Base-by-base conservation (phyloP, 202 grass and related monocot genomes). In the Schoenoplectus tabernaemontani region DNA sequence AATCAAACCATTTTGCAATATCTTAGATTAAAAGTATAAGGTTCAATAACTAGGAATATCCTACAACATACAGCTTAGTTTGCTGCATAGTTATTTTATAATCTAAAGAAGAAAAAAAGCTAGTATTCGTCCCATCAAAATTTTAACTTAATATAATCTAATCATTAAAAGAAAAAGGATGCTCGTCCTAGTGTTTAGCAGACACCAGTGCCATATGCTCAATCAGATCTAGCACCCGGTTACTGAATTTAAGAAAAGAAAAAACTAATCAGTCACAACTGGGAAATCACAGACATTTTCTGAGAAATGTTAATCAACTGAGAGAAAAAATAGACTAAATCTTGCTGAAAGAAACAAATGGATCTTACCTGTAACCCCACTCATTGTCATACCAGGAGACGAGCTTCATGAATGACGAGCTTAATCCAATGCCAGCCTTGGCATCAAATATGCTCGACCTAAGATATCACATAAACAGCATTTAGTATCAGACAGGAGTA, bases 391-490 rank as follows among this genome's bases (percentile, higher is more conserved):
- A 98, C 95, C 95, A 98, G 2, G 91, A 98, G 50, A 98, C 86
- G 0, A 98, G 81, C 89, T 98, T 98, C 95, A 98, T 89, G 81
- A 98, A 98, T 36, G 95, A 94, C 3, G 84, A 83, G 26, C 88
- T 98, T 73, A 98, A 85, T n/a, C 91, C 95, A 76, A 98, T 98
- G 53, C 95, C 95, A 66, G 91, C 95, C 86, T 98, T 98, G 48
- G 91, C 95, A 87, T 98, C 95, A 77, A 97, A 98, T 85, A 98
- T 92, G 63, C 95, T 98, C 23, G 95, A 98, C 62, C 95, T 98
- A 83, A 24, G 48, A 87, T 50, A 75, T 37, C 57, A 7, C 11
- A 0, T 87, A 41, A 64, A 57, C 36, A 74, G 34, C 4, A 75
- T 54, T 59, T 68, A 78, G 56, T 58, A 38, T 7, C 42, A 28